These are phyloP conservation scores for Phialocephala sp. DNA, from an alignment of 2,329 filamentous ascomycete genomes.

Conservation along the genomic window DNA sequence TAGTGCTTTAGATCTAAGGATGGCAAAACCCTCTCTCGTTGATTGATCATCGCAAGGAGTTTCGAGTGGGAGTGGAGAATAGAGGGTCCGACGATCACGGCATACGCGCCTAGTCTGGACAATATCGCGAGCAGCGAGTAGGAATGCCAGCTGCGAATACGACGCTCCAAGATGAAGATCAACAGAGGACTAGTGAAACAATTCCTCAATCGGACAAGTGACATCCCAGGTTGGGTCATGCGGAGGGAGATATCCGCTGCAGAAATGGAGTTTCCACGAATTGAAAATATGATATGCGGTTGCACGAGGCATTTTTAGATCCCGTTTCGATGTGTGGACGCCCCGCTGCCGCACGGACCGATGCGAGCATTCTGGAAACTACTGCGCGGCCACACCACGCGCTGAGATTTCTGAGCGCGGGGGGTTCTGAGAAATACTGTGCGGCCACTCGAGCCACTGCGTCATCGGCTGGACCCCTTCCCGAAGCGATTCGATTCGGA, in stretches of 20 bases:
- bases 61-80: too few species aligned
- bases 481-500: background rate
- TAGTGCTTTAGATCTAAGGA: background rate
- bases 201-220: background rate
- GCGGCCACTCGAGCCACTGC: background rate
- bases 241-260: background rate
- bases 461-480: background rate
- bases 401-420: background rate
- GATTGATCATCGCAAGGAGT: too few species aligned
- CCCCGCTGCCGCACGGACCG: background rate
- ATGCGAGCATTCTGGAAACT: background rate
- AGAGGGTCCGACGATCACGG: too few species aligned
- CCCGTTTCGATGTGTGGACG: background rate
- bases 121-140: too few species aligned
- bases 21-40: background rate
- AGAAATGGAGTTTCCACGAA: background rate
- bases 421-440: constrained; percentile 6
- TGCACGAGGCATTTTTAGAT: background rate
- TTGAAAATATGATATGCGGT: background rate
- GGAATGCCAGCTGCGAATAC: too few species aligned
- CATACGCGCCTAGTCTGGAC: too few species aligned
- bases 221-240: background rate
- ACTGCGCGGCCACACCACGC: background rate
- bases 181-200: background rate
- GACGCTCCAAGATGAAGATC: background rate